Percentiles rank a stretch among this genome's conserved stretches.
These are phyloP conservation scores for Auricularia sp. DNA, from an alignment of 768 basidiomycete species.

Conservation along the genomic window DNA sequence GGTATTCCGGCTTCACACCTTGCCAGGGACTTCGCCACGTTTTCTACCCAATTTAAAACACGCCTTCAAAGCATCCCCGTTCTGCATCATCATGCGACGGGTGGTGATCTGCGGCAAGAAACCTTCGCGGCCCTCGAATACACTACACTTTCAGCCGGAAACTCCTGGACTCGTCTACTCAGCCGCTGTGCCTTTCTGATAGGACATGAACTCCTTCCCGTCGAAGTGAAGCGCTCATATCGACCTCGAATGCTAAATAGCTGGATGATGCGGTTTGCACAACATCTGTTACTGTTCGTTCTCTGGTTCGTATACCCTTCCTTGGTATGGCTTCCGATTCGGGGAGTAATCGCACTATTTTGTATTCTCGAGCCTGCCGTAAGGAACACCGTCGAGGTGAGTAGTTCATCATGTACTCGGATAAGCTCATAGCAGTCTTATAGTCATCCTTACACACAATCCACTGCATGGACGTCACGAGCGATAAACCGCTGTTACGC, in stretches of 20 bases:
- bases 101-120: neutral
- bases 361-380: neutral
- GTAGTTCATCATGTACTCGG: neutral
- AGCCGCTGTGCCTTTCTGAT: too few species aligned
- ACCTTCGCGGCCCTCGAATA: neutral
- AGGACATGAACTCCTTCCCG: too few species aligned
- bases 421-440: neutral
- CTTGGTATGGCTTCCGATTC: neutral
- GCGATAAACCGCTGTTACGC: too few species aligned
- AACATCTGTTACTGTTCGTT: too few species aligned
- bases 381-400: neutral
- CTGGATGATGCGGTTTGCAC: neutral
- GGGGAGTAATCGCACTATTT: neutral
- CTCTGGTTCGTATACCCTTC: neutral
- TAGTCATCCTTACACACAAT: neutral
- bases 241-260: neutral
- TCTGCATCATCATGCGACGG: neutral
- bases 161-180: too few species aligned
- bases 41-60: neutral
- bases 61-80: neutral
- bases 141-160: too few species aligned
- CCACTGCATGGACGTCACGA: too few species aligned
- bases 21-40: neutral
- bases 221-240: neutral
- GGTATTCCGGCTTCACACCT: neutral